Evolutionary conservation across 129 eudicot genomes (phyloP).

Genomic region (Flaveria robusta): DNA sequence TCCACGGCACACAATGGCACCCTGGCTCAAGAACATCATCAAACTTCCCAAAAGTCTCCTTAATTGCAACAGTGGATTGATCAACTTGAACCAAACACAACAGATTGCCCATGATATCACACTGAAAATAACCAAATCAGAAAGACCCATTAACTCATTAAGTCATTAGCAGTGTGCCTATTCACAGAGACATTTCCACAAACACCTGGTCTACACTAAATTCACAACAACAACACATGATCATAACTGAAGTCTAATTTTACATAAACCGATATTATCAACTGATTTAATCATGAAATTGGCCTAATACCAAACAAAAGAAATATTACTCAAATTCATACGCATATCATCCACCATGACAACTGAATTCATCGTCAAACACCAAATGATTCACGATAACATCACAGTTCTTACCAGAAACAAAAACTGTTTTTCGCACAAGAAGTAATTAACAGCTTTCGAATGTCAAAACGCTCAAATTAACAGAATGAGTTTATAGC

Average conservation of each 20-base stretch:
- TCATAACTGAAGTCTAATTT: not conserved
- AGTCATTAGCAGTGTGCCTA: too few species aligned
- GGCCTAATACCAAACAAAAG: not conserved
- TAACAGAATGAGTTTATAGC: not conserved
- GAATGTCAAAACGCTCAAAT: not conserved
- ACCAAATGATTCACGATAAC: not conserved
- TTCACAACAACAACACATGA: too few species aligned
- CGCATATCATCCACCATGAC: too few species aligned
- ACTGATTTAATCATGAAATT: not conserved
- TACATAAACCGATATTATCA: not conserved
- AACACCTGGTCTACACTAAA: not conserved
- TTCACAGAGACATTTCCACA: slow-evolving; percentile 21
- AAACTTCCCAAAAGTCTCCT: slow-evolving; percentile 80
- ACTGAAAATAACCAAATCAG: not conserved
- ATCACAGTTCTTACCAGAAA: not conserved
- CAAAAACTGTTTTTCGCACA: not conserved
- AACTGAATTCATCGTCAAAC: too few species aligned
- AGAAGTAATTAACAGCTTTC: not conserved
- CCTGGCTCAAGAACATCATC: slow-evolving; percentile 89
- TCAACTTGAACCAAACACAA: slow-evolving; percentile 82
- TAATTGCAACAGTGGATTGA: slow-evolving; percentile 89
- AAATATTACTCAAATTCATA: too few species aligned
- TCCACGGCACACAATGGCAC: slow-evolving; percentile 88
- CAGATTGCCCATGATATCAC: slow-evolving; percentile 62
- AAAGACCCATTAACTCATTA: slow-evolving; percentile 17